Evolutionary conservation across 1,284 basidiomycete genomes (phyloP).

Genomic region (Ceratobasidium sp.): DNA sequence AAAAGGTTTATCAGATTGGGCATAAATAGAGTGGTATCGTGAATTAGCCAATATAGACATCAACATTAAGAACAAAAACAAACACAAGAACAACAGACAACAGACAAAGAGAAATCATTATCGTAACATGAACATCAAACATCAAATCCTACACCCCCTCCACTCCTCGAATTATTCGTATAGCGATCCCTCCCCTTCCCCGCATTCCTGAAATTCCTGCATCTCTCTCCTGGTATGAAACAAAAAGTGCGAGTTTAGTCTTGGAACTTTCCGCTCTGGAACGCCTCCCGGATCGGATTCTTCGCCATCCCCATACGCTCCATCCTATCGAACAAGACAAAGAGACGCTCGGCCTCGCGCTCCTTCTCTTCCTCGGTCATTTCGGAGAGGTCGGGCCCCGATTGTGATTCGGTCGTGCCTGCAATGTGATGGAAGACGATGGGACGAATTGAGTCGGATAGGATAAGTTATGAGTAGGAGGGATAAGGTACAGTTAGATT

Average conservation of each 20-base stretch:
- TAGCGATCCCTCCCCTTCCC: no score
- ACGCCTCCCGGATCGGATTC: slow-evolving; percentile 80
- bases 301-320: slow-evolving; percentile 78
- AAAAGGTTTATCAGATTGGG: slow-evolving; percentile 23
- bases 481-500: no score
- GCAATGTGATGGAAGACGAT: slow-evolving; percentile 52
- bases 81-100: neutral
- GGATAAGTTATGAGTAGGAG: slow-evolving; percentile 54
- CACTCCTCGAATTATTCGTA: no score
- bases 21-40: slow-evolving; percentile 10
- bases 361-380: slow-evolving; percentile 96
- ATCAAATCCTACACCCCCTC: no score
- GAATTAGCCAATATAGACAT: slow-evolving; percentile 2
- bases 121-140: no score
- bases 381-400: slow-evolving; percentile 55
- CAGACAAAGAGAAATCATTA: no score
- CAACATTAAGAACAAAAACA: neutral
- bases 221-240: no score
- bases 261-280: slow-evolving; percentile 67
- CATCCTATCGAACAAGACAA: slow-evolving; percentile 89
- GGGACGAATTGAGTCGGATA: slow-evolving; percentile 51
- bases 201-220: no score
- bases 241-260: no score
- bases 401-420: slow-evolving; percentile 46
- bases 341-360: slow-evolving; percentile 88